phyloP scores from a whole-genome alignment of 169 alveolate species.

The Plasmodium inui region DNA sequence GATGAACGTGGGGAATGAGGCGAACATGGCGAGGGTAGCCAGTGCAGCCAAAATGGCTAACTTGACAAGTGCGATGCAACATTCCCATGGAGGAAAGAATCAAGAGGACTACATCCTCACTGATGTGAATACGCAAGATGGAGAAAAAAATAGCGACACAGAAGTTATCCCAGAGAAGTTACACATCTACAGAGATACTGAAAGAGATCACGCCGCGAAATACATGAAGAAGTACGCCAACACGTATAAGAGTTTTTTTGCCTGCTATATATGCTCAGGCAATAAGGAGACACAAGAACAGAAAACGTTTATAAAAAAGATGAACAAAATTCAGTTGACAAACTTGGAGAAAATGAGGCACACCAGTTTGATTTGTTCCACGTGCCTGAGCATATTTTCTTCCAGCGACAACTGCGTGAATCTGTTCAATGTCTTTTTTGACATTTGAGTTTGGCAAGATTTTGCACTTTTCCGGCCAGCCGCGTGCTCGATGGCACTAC shows the following conservation, averaged over 20 bases:
- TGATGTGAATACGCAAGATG: not conserved
- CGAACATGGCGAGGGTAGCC: not conserved
- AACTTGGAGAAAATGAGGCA: slow-evolving; percentile 50
- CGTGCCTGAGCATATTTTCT: slow-evolving; percentile 63
- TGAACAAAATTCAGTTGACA: slow-evolving; percentile 49
- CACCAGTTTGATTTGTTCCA: slow-evolving; percentile 44
- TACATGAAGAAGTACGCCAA: not conserved
- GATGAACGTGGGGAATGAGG: not conserved
- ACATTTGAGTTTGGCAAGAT: not conserved
- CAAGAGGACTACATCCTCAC: not conserved
- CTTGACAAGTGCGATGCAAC: not conserved
- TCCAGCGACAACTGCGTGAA: slow-evolving; percentile 29
- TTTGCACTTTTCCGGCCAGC: not conserved
- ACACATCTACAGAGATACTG: not conserved
- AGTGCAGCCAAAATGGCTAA: too few relatives aligned
- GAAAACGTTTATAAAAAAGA: slow-evolving; percentile 35
- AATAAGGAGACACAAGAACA: slow-evolving; percentile 68
- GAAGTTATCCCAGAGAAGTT: not conserved
- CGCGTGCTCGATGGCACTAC: not conserved
- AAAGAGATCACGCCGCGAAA: not conserved
- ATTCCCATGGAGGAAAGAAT: not conserved
- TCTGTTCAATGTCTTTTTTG: slow-evolving; percentile 15
- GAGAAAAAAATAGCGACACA: not conserved
- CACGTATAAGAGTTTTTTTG: not conserved
- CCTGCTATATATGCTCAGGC: slow-evolving; percentile 49